Evolutionary conservation across 306 rosid species (phyloP).

Genomic region (Quercus ilex): DNA sequence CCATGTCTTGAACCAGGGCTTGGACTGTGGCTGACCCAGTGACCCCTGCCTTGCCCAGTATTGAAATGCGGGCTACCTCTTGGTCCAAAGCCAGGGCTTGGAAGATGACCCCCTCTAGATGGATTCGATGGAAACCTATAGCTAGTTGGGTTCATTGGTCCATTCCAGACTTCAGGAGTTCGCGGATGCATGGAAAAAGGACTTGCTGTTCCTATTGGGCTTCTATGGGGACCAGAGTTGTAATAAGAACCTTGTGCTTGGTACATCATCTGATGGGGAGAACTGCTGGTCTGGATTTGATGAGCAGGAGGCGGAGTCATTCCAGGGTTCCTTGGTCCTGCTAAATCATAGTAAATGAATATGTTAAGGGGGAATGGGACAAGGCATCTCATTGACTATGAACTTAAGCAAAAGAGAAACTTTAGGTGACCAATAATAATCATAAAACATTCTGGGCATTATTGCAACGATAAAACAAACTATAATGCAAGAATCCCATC

Average conservation of each 20-base stretch:
- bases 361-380: neutral
- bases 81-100: constrained; percentile 44
- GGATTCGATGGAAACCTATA: constrained; percentile 34
- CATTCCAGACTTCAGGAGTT: constrained; percentile 39
- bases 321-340: constrained; percentile 48
- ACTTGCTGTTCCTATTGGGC: constrained; percentile 20
- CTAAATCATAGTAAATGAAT: constrained; percentile 21
- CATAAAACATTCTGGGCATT: neutral
- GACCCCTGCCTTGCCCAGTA: constrained; percentile 34
- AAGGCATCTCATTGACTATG: neutral
- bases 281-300: constrained; percentile 31
- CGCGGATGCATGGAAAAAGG: constrained; percentile 26
- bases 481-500: neutral
- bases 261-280: constrained; percentile 27
- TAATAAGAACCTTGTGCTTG: constrained; percentile 33
- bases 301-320: constrained; percentile 39
- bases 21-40: constrained; percentile 38
- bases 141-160: constrained; percentile 38
- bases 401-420: neutral
- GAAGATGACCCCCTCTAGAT: constrained; percentile 26
- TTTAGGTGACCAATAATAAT: neutral
- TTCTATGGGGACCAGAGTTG: constrained; percentile 29
- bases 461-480: neutral
- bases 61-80: constrained; percentile 26
- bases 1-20: constrained; percentile 41